Base-by-base conservation (phyloP, 179 eudicot species). In the Corrigiola litoralis region DNA sequence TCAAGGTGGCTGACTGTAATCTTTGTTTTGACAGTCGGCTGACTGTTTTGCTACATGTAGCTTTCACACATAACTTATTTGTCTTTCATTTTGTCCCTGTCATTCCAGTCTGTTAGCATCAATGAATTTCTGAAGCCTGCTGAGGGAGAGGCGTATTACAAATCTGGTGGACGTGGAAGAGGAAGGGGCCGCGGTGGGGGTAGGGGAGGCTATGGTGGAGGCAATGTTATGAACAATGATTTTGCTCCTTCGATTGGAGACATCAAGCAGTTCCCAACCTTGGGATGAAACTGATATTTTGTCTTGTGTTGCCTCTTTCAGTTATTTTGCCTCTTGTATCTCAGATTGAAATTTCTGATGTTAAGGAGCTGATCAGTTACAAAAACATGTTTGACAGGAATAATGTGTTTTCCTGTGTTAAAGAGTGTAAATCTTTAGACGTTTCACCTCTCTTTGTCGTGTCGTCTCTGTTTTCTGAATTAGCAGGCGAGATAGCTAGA, bases 121-220 rank as follows among this genome's bases (percentile, higher is more conserved):
- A 86, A 88, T 46, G 99, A 94, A 72, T 94, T 94, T 62, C 73
- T 94, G 77, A 94, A 85, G 84, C 95, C 99, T 11, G 87, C 94
- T 41, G 96, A 90, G 24, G 97, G 99, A 52, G 95, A 82, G 51
- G 69, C 58, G 59, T 66, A 69, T 77, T 72, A 81, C 66, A 74
- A 70, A 59, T 72, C 77, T 3, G 82, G 92, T 40, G 94, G 96
- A 9, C 86, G 95, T 41, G 94, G 97, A 10, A 78, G 95, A 33
- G 92, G 97, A 37, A 81, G 85, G 16, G 75, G 78, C 34, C 71
- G 80, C 32, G 84, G 84, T 14, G 82, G 88, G 4, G 73, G 92
- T 46, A 83, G 88, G 48, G 95, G 90, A 42, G 86, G 94, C 33
- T 72, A 40, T 64, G 78, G 80, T 40, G 96, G 92, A 24, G 80